Evolutionary conservation across 2,329 filamentous ascomycete genomes (phyloP), one percentile per base, ranked within the genome.

Genomic region (Leptodontidium sp.): DNA sequence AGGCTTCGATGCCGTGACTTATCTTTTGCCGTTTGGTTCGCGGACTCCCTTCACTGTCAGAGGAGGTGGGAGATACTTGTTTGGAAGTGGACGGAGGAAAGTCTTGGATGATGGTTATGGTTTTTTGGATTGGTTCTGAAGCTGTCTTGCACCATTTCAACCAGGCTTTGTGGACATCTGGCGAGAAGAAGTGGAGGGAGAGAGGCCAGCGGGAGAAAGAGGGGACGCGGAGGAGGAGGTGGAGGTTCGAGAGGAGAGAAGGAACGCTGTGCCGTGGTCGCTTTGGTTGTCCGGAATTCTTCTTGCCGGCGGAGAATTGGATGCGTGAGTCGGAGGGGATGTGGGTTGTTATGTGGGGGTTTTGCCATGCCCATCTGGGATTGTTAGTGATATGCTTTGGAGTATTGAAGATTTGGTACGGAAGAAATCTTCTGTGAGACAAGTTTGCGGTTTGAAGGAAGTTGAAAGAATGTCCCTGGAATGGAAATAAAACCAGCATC

Each of bases 171-270:
- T 91, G 86, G 0, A 93, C 90, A 68, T 95, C 92, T 2, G 83
- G 81, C 1, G 85, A 84, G 73, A 97, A 95, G 79, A 98, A 95
- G 29, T 92, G 90, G 58, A 98, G 78, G 64, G 87, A 87, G 64
- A 99, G 83, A 24, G 95, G 95, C 95, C 94, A 97, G 57, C 89
- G 84, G 17, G 84, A 82, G 78, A 98, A 98, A 78, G 93, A 96
- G 2, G 88, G 86, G 1, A 94, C 92, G 0, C 91, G 86, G 1
- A 97, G 84, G 0, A 99, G 84, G 2, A 96, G 83, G 78, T 97
- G 92, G 32, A 98, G 80, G 75, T 97, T 96, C 2, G 91, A 90
- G 35, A 98, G 79, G 49, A 93, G 85, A 3, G 91, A 91, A 29
- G 82, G 85, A 55, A 97, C 78, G 17, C 85, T 91, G 38, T 85